phyloP scores from a whole-genome alignment of 345 rosid species.

The Rhizophora mangle region DNA sequence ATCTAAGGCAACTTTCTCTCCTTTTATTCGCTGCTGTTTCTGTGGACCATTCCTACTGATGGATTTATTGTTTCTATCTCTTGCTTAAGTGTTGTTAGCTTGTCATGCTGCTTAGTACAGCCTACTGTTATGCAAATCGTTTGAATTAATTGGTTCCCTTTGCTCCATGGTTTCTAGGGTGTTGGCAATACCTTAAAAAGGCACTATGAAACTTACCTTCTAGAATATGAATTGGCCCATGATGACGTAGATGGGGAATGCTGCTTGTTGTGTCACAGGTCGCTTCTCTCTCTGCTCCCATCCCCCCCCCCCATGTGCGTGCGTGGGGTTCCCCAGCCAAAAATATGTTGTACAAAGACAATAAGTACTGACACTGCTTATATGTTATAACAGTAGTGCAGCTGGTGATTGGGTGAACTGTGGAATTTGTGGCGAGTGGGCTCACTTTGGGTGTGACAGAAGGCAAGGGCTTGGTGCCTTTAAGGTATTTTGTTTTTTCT shows the following conservation, averaged over 20 bases:
- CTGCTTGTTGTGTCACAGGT: conserved; percentile 96
- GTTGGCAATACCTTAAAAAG: conserved; percentile 94
- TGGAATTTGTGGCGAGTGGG: conserved; percentile 99
- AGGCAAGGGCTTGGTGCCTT: conserved; percentile 98
- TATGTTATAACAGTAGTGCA: conserved; percentile 73
- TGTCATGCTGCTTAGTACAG: background rate
- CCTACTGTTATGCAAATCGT: background rate
- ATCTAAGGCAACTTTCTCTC: background rate
- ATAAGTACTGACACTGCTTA: conserved; percentile 21
- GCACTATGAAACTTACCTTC: conserved; percentile 91
- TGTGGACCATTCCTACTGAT: background rate
- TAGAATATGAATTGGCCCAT: conserved; percentile 96
- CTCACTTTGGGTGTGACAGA: conserved; percentile 98
- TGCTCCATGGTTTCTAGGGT: conserved; percentile 46
- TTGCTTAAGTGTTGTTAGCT: no score
- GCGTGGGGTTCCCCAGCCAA: no score
- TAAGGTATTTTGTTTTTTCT: conserved; percentile 47
- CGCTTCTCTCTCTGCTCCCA: background rate
- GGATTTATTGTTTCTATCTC: background rate
- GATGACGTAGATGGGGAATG: conserved; percentile 99
- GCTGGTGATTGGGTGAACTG: conserved; percentile 99
- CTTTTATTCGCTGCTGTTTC: background rate
- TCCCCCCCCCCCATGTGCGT: no score
- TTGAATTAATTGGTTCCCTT: background rate
- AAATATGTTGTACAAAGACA: background rate